Base-by-base conservation (phyloP, 345 rosid species). In the Heritiera littoralis region DNA sequence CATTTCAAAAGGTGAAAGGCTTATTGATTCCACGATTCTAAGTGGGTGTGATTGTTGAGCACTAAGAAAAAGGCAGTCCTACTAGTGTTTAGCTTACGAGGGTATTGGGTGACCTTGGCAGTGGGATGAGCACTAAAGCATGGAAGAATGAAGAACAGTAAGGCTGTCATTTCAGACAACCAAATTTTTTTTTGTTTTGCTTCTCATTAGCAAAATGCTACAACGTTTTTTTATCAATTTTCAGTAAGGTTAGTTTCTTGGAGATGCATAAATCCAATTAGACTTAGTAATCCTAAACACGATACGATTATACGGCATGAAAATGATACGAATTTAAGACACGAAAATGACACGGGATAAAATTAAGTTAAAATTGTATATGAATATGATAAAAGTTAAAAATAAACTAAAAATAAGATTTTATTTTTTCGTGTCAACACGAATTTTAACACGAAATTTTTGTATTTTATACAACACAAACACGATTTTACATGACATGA, bases 81-180 rank as follows among this genome's bases (percentile, higher is more conserved):
- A 35, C 10, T 8, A 7, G 49, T 11, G 30, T 55, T 75, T 54
- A 12, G 54, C 30, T 48, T 45, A 4, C n/a, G 58, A 63, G 20
- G 45, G 56, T 18, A 18, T 49, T 65, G 56, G 72, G 55, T 41
- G 28, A 32, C 23, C 52, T 12, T 59, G 73, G 43, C 65, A 72
- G 86, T 83, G 88, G 84, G 9, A 51, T 64, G 70, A 63, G 77
- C 90, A 80, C 80, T 35, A 1, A 6, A 14, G 35, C 23, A 7
- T 20, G 32, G 15, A 14, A 30, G n/a, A n/a, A 49, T 66, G 48
- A 66, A 66, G 7, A 7, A 41, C 1, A 66, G 23, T 40, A 38
- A 66, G 28, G 70, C 70, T 66, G 70, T 7, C 28, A 30, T 61
- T 61, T 61, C 41, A 4, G 40, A 61, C 66, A 61, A 28, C 40